Conservation (phyloP, 2,329 filamentous ascomycete genomes). For the Acrocalymma vagum region DNA sequence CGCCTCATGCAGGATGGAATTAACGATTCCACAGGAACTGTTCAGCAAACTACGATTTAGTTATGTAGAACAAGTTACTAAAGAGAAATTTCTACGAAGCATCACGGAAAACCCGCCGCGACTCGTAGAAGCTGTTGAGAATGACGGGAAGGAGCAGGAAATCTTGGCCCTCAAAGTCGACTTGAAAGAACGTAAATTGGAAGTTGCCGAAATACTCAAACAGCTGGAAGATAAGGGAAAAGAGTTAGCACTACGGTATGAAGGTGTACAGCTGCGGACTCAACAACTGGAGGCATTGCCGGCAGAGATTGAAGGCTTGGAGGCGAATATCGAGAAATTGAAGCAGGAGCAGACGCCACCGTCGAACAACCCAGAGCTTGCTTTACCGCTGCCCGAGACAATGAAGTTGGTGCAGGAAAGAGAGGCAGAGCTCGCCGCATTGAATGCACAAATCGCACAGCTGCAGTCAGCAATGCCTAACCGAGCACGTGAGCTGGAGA, state of each 20-base stretch:
- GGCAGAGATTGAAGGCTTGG: conserved; percentile 60
- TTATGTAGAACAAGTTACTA: conserved; percentile 97
- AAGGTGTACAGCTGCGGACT: conserved; percentile 62
- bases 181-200: conserved; percentile 80
- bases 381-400: conserved; percentile 55
- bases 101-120: conserved; percentile 91
- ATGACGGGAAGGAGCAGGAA: conserved; percentile 64
- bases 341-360: conserved; percentile 46
- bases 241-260: conserved; percentile 66
- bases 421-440: conserved; percentile 49
- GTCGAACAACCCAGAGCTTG: conserved; percentile 50
- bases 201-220: conserved; percentile 76
- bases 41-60: conserved; percentile 97
- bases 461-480: conserved; percentile 69
- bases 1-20: not conserved
- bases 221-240: conserved; percentile 73
- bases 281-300: conserved; percentile 61
- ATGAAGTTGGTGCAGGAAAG: conserved; percentile 47
- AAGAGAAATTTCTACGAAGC: conserved; percentile 94
- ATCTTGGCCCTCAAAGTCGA: conserved; percentile 74
- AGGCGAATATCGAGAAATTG: conserved; percentile 58
- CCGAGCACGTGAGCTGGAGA: conserved; percentile 73
- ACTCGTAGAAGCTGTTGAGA: conserved; percentile 84
- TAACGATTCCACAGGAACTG: conserved; percentile 68
- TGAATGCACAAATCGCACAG: conserved; percentile 55